phyloP scores from a whole-genome alignment of 306 rosid genomes.

The Fragaria ananassa region DNA sequence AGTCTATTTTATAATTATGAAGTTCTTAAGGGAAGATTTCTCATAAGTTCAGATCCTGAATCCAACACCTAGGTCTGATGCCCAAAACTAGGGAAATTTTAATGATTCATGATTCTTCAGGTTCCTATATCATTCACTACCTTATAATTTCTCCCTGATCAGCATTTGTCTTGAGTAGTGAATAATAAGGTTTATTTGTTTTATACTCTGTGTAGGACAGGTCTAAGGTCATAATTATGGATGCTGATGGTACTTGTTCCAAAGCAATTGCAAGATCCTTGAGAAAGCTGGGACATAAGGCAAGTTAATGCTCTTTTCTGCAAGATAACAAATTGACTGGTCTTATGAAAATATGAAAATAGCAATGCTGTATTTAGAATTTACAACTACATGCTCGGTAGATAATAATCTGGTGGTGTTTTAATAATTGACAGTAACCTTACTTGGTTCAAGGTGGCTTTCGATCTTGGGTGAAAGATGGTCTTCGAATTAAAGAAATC shows the following conservation, averaged over 20 bases:
- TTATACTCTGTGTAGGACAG: conserved; percentile 81
- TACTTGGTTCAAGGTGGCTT: conserved; percentile 92
- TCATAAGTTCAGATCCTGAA: background rate
- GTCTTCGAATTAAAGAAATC: conserved; percentile 87
- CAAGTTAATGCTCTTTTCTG: conserved; percentile 30
- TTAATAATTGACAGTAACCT: conserved; percentile 56
- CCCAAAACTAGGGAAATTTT: background rate
- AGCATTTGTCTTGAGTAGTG: conserved; percentile 40
- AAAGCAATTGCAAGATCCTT: conserved; percentile 89
- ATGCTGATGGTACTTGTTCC: conserved; percentile 76
- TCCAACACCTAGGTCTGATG: background rate
- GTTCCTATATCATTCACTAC: conserved; percentile 22
- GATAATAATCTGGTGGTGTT: conserved; percentile 9
- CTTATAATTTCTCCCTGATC: conserved; percentile 14
- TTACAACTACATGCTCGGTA: background rate
- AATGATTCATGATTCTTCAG: background rate
- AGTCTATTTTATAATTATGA: conserved; percentile 13
- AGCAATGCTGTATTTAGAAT: background rate
- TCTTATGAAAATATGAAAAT: background rate
- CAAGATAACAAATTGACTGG: background rate
- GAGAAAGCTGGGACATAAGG: conserved; percentile 82
- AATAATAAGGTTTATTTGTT: conserved; percentile 44
- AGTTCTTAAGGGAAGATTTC: conserved; percentile 21
- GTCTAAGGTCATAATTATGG: conserved; percentile 85
- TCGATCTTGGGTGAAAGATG: conserved; percentile 74